phyloP scores from a whole-genome alignment of 352 stramenopile species.

The Phytophthora boehmeriae region DNA sequence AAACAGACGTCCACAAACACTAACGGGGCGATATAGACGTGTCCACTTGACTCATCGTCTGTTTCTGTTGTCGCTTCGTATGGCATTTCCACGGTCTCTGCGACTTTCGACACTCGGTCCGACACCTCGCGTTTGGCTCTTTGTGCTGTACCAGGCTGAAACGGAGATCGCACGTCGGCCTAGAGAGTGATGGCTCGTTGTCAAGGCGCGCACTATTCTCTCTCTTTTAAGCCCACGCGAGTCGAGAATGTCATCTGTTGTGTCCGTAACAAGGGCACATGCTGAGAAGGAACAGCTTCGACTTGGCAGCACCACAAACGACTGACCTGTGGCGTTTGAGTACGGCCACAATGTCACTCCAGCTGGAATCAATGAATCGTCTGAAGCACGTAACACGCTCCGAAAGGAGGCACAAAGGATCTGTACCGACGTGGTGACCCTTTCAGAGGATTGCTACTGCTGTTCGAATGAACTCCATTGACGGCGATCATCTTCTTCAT shows the following conservation, averaged over 20 bases:
- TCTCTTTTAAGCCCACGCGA: background rate
- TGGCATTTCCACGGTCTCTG: too few species aligned
- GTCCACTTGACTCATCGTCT: too few species aligned
- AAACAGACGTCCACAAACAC: too few species aligned
- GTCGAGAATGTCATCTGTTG: background rate
- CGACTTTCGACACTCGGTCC: too few species aligned
- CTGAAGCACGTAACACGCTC: background rate
- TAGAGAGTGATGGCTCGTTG: too few species aligned
- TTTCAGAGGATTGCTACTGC: background rate
- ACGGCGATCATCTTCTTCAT: background rate
- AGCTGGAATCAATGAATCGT: background rate
- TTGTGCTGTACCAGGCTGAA: too few species aligned
- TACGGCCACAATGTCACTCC: background rate
- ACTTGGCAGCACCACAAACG: background rate
- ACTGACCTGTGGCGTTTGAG: background rate
- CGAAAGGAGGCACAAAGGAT: background rate
- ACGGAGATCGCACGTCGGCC: too few species aligned
- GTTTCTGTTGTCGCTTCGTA: too few species aligned
- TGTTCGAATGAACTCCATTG: conserved; percentile 1
- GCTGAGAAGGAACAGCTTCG: background rate
- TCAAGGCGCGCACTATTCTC: background rate
- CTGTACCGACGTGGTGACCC: conserved; percentile 1
- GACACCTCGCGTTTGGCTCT: too few species aligned
- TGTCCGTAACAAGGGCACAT: background rate
- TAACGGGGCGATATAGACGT: too few species aligned